Base-by-base conservation (phyloP, 2,329 filamentous ascomycete genomes). In the Esteya vermicola region DNA sequence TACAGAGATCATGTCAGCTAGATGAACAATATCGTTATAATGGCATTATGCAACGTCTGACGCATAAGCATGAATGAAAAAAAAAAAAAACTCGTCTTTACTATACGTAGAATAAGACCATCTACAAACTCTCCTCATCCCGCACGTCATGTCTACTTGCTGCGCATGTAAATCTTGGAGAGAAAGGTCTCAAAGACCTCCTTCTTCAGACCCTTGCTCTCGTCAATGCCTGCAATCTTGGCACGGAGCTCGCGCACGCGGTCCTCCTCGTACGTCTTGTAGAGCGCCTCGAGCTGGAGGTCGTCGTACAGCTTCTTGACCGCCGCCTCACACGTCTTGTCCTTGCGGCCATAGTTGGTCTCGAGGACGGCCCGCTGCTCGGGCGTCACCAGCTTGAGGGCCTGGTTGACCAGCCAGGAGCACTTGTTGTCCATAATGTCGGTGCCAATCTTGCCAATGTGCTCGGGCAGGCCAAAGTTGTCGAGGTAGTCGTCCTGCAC, bases 391-490 rank as follows among this genome's bases (percentile, higher is more conserved):
- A 81, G 72, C 58, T 78, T 72, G 44, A 98, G 70, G 35, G 91
- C 91, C 64, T 94, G 81, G 72, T 98, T 98, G 62, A 98, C 75
- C 44, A 98, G 68, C 91, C 91, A 98, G 32, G 85, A 93, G 72
- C 91, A 98, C 74, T 98, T 98, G 75, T 98, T 98, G 67, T 98
- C 91, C 71, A 88, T 80, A 61, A 98, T 98, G 56, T 98, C 91
- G 45, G 91, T 98, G 50, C 91, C 91, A 49, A 96, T 94, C 76
- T 98, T 98, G 62, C 91, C 91, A 58, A 98, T 91, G 55, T 86
- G 75, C 54, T 85, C 77, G 30, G 91, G 86, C 52, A 89, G 79
- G 52, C 89, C 91, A 56, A 91, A 98, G 66, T 93, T 93, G 70
- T 98, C 91, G 39, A 98, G 83, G 67, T 91, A 98, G 68, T 98